A percentile compares a stretch with the other conserved stretches of the same genome.
phyloP scores from a whole-genome alignment of 169 alveolate species.

The Plasmodium sp. region DNA sequence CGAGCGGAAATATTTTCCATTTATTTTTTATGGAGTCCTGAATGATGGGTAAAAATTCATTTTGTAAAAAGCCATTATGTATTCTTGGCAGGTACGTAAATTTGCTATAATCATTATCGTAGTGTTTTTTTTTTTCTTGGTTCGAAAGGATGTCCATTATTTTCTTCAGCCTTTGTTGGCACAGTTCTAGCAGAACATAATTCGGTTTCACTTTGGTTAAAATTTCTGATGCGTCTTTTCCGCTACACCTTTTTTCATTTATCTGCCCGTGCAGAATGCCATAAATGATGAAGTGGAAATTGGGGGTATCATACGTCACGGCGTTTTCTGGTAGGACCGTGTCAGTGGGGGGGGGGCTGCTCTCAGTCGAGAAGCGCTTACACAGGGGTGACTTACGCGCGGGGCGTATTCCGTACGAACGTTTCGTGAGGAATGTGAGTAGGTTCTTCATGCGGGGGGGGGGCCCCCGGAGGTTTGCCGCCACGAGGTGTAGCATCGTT shows the following conservation, averaged over 20 bases:
- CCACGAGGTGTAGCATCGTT: background rate
- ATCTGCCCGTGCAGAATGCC: constrained; percentile 65
- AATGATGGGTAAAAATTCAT: constrained; percentile 39
- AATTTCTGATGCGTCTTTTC: constrained; percentile 29
- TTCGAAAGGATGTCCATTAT: constrained; percentile 16
- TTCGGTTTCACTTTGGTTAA: constrained; percentile 10
- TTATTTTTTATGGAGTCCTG: constrained; percentile 33
- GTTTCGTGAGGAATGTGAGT: background rate
- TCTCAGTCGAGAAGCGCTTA: background rate
- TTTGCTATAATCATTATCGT: constrained; percentile 16
- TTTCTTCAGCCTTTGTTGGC: constrained; percentile 37
- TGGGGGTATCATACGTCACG: background rate
- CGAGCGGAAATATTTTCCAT: constrained; percentile 18
- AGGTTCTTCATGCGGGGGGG: background rate
- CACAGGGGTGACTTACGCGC: background rate
- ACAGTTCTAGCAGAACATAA: constrained; percentile 56
- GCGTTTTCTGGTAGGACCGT: constrained; percentile 12
- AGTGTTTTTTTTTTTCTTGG: background rate
- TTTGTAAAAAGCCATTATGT: constrained; percentile 65
- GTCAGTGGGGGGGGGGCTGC: background rate
- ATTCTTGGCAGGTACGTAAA: constrained; percentile 67
- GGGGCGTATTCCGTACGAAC: background rate
- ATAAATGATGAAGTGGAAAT: constrained; percentile 51
- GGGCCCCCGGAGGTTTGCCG: background rate
- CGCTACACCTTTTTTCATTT: constrained; percentile 37